Percentiles rank a stretch among this genome's conserved stretches.
Evolutionary conservation across 106 monocot genomes (phyloP).

Genomic region (Posidonia australis): DNA sequence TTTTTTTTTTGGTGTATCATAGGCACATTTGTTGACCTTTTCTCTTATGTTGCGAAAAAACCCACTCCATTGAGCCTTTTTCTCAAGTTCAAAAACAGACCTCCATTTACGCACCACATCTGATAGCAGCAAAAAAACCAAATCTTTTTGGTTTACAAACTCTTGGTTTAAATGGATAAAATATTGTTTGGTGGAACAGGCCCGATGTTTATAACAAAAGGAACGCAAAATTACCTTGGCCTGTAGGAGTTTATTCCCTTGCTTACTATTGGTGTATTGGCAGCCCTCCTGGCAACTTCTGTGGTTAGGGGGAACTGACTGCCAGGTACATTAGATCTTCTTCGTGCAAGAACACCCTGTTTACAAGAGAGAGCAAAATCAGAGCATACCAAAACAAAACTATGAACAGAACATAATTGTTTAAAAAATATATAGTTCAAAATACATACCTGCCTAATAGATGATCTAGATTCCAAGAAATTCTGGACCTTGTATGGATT

Average conservation of each 20-base stretch:
- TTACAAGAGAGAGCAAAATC: not conserved
- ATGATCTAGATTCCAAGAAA: slow-evolving; percentile 69
- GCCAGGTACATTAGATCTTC: slow-evolving; percentile 57
- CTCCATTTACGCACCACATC: no score
- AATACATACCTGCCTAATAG: slow-evolving; percentile 62
- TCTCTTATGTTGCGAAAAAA: no score
- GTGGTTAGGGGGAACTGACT: slow-evolving; percentile 50
- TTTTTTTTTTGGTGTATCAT: no score
- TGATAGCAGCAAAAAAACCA: no score
- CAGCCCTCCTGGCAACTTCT: slow-evolving; percentile 49
- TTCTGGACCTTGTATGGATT: slow-evolving; percentile 33
- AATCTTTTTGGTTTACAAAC: no score
- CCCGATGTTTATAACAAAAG: not conserved
- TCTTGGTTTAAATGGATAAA: no score
- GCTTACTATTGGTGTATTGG: slow-evolving; percentile 30
- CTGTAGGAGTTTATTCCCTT: slow-evolving; percentile 33
- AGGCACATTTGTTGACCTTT: no score
- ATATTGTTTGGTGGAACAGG: no score
- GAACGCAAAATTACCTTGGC: slow-evolving; percentile 37
- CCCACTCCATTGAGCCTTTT: no score
- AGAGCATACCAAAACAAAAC: not conserved
- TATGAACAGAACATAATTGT: not conserved
- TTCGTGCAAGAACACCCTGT: slow-evolving; percentile 69
- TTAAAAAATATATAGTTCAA: not conserved
- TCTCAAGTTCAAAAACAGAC: no score